Evolutionary conservation across 805 yeast species (phyloP), one percentile per base, ranked within the genome.

Genomic region (Saccharomycopsis sp.): DNA sequence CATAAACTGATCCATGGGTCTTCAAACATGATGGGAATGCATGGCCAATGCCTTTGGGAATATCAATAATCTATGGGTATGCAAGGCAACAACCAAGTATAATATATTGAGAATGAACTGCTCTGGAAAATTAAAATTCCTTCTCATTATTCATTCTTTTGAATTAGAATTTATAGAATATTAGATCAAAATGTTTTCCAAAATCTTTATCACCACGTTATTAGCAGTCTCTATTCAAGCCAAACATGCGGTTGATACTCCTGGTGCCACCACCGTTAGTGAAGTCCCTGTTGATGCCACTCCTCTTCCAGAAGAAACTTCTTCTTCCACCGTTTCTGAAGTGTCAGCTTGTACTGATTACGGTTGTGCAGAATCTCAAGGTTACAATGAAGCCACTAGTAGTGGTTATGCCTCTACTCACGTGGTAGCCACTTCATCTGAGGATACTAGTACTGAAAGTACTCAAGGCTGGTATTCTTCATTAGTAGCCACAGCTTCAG

Each of bases 231-330:
- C 15, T 5, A 14, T n/a, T 28, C 6, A 28, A 9, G 37, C 37
- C 12, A 25, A 34, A 12, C 41, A 38, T 21, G 41, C 37, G n/a
- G 37, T 38, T 10, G 41, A 38, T 17, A 38, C 41, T 2, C 41
- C 41, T 17, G 31, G 23, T 21, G 41, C 29, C 9, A 32, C 21
- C 31, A 38, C 41, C 5, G 36, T 38, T 12, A 31, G 32, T 21
- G 30, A 27, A 17, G 41, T 19, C 21, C 41, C 41, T 19, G 19
- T 19, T 15, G 10, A 17, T 10, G 18, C 23, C 15, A 20, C 40
- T 2, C 17, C 40, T 14, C 38, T 35, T 27, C 17, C 21, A 9
- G 38, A 35, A 20, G 17, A 21, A 13, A 17, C 25, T 18, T 21
- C 34, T 14, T 19, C 35, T 23, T 37, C 40, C 8, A 10, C 21